Evolutionary conservation across 2,329 filamentous ascomycete genomes (phyloP).

Genomic region (Monosporascus sp.): DNA sequence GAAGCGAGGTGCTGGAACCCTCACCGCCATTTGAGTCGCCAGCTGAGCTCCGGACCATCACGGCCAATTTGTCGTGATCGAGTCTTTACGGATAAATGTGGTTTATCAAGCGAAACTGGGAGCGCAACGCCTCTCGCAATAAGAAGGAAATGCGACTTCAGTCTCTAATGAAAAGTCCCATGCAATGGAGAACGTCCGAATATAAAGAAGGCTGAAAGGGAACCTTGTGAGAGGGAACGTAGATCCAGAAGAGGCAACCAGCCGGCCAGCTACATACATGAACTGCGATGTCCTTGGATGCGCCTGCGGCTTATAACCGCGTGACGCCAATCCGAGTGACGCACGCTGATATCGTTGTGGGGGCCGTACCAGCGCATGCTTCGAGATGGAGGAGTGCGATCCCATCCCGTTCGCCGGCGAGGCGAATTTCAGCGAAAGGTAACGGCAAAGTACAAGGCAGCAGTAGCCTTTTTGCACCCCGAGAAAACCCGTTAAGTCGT

Average conservation of each 20-base stretch:
- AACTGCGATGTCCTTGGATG: background rate
- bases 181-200: too few species aligned
- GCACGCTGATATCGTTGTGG: background rate
- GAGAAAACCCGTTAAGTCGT: background rate
- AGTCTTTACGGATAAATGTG: too few species aligned
- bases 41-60: background rate
- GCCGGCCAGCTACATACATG: background rate
- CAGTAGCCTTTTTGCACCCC: background rate
- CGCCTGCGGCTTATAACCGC: background rate
- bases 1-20: slow-evolving; percentile 5
- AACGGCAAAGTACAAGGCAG: background rate
- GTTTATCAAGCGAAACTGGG: too few species aligned
- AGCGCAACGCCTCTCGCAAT: too few species aligned
- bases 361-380: background rate
- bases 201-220: too few species aligned
- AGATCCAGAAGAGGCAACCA: background rate
- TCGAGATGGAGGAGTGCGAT: background rate
- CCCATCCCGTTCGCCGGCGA: background rate
- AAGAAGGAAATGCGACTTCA: too few species aligned
- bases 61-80: background rate
- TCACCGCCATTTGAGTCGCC: slow-evolving; percentile 4
- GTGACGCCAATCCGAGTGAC: background rate
- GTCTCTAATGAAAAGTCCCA: too few species aligned
- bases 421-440: background rate
- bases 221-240: too few species aligned